Evolutionary conservation across 805 yeast genomes (phyloP).

Genomic region (Yarrowia porcina): DNA sequence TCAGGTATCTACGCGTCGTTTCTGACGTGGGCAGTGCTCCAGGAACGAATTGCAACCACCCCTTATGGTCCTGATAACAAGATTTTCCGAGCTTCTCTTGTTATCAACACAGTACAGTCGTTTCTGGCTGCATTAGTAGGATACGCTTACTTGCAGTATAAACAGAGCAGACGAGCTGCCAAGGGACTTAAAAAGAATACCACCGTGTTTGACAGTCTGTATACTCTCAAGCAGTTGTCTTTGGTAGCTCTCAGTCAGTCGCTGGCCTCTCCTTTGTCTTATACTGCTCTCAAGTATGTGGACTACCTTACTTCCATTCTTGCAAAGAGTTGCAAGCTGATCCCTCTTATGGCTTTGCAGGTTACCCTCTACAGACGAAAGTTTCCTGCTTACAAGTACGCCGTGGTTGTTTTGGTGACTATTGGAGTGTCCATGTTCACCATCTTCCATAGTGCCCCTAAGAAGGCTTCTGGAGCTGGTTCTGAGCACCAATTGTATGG

Average conservation of each 20-base stretch:
- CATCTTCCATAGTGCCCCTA: conserved; percentile 42
- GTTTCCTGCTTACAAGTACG: conserved; percentile 73
- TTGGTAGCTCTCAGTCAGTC: conserved; percentile 56
- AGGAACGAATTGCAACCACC: conserved; percentile 78
- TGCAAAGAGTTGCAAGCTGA: conserved; percentile 88
- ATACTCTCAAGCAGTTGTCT: neutral
- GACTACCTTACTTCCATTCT: conserved; percentile 80
- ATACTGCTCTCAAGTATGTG: conserved; percentile 72
- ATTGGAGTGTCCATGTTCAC: conserved; percentile 81
- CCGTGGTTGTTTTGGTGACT: conserved; percentile 77
- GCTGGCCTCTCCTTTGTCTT: conserved; percentile 77
- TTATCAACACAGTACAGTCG: conserved; percentile 75
- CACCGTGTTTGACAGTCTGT: neutral
- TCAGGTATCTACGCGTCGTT: conserved; percentile 82
- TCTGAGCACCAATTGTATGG: conserved; percentile 48
- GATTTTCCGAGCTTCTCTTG: conserved; percentile 69
- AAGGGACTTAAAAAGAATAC: conserved; percentile 28
- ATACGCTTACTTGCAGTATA: conserved; percentile 47
- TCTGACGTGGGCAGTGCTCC: conserved; percentile 86
- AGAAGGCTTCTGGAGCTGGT: conserved; percentile 28
- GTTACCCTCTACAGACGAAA: conserved; percentile 60
- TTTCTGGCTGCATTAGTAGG: conserved; percentile 71
- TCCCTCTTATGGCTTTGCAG: conserved; percentile 92
- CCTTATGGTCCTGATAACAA: conserved; percentile 58
- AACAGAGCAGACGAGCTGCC: conserved; percentile 29